Conservation (phyloP, 768 basidiomycete genomes). For the Strobilomyces dryophilus region DNA sequence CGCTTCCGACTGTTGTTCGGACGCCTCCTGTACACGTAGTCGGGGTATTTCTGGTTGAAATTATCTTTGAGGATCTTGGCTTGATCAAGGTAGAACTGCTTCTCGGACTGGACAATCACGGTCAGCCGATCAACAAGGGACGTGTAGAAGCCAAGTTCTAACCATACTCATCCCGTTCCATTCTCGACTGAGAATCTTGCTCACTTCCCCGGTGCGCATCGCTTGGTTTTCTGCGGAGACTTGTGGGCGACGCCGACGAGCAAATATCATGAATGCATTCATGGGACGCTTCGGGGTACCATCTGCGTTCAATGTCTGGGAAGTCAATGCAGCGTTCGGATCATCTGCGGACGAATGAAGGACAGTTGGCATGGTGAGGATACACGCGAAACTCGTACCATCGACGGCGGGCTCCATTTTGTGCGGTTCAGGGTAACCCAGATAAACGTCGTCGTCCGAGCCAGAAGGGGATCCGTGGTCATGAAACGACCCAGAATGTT, state of each 20-base stretch:
- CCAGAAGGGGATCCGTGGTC: slow-evolving; percentile 51
- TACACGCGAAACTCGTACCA: slow-evolving; percentile 33
- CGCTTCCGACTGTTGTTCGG: slow-evolving; percentile 83
- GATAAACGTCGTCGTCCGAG: slow-evolving; percentile 51
- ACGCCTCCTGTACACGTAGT: slow-evolving; percentile 84
- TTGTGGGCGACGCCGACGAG: slow-evolving; percentile 75
- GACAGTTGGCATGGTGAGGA: slow-evolving; percentile 11
- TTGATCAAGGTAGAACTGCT: slow-evolving; percentile 85
- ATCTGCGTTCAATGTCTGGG: slow-evolving; percentile 79
- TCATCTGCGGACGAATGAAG: slow-evolving; percentile 31
- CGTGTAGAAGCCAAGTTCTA: slow-evolving; percentile 23
- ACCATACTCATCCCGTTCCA: slow-evolving; percentile 81
- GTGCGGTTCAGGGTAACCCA: slow-evolving; percentile 28
- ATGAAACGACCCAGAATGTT: slow-evolving; percentile 29
- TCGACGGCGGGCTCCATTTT: slow-evolving; percentile 45
- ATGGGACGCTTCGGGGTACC: slow-evolving; percentile 88
- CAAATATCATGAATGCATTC: slow-evolving; percentile 95
- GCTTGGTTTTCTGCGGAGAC: slow-evolving; percentile 84
- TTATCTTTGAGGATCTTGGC: slow-evolving; percentile 82
- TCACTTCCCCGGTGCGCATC: slow-evolving; percentile 88
- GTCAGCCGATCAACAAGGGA: slow-evolving; percentile 13
- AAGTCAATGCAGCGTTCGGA: slow-evolving; percentile 50
- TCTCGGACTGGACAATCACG: slow-evolving; percentile 51
- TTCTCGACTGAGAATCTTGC: slow-evolving; percentile 82
- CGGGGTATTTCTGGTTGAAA: slow-evolving; percentile 83